Percentiles rank a stretch among this genome's conserved stretches.
phyloP scores from a whole-genome alignment of 106 monocot species.

The Agapanthus africanus region DNA sequence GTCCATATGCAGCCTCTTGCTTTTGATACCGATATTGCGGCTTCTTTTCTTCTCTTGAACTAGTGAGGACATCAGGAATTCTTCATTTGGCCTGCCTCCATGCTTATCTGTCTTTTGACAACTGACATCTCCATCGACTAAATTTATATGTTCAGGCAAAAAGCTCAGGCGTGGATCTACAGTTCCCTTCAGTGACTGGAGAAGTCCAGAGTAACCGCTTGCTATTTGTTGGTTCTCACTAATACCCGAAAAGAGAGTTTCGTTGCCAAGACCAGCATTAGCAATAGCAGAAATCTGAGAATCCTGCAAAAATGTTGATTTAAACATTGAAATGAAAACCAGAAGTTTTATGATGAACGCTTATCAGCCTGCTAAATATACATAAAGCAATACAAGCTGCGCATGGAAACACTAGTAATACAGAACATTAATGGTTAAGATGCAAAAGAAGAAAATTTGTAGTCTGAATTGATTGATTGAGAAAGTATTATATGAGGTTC shows the following conservation, averaged over 20 bases:
- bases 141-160: slow-evolving; percentile 41
- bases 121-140: slow-evolving; percentile 37
- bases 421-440: no score
- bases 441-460: no score
- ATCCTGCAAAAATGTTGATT: slow-evolving; percentile 42
- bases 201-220: slow-evolving; percentile 73
- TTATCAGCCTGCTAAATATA: no score
- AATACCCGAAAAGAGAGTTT: slow-evolving; percentile 52
- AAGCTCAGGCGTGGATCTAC: slow-evolving; percentile 29
- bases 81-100: slow-evolving; percentile 39
- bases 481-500: no score
- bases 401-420: no score
- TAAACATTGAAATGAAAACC: background rate
- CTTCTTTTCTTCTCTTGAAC: slow-evolving; percentile 53
- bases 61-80: slow-evolving; percentile 29
- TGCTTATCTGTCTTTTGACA: slow-evolving; percentile 51
- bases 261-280: slow-evolving; percentile 54
- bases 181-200: slow-evolving; percentile 53
- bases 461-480: no score
- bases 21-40: slow-evolving; percentile 68
- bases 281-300: slow-evolving; percentile 88
- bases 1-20: slow-evolving; percentile 80
- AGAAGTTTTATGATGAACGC: no score
- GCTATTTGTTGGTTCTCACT: slow-evolving; percentile 56
- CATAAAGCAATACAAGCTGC: no score